Evolutionary conservation across 345 rosid species (phyloP).

Genomic region (Arabidopsis suecica): DNA sequence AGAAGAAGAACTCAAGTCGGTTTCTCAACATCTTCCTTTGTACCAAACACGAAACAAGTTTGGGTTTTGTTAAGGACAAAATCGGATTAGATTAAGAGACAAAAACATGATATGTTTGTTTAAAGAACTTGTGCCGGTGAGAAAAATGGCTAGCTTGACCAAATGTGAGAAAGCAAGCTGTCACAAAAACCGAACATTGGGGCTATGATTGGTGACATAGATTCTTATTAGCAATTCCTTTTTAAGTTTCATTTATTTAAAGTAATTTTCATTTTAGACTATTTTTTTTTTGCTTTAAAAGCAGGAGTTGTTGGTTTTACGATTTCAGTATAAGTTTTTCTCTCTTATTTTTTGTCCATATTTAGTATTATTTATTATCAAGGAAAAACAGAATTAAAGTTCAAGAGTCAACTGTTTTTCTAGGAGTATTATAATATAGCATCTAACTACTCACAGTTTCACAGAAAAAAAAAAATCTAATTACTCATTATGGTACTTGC

Average conservation of each 20-base stretch:
- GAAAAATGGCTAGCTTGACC: constrained; percentile 53
- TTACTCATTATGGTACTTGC: no score
- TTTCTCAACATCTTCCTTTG: constrained; percentile 37
- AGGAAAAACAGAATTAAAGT: not conserved
- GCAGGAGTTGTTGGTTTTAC: not conserved
- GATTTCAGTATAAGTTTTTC: not conserved
- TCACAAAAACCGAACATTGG: constrained; percentile 46
- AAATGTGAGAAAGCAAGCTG: constrained; percentile 44
- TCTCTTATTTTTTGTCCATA: not conserved
- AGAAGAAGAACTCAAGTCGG: constrained; percentile 38
- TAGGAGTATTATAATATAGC: not conserved
- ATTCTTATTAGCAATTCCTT: not conserved
- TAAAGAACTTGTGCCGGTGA: constrained; percentile 8
- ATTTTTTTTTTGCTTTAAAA: not conserved
- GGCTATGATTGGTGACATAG: constrained; percentile 22
- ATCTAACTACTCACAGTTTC: not conserved
- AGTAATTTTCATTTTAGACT: not conserved
- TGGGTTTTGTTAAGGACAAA: not conserved
- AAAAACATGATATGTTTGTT: constrained; percentile 34
- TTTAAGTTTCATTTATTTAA: not conserved
- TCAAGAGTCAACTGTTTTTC: not conserved
- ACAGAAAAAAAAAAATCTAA: no score
- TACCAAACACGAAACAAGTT: constrained; percentile 31
- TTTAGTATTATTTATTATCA: not conserved
- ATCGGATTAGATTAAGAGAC: constrained; percentile 29